phyloP scores from a whole-genome alignment of 2,329 filamentous ascomycete species.

The Colletotrichum godetiae region DNA sequence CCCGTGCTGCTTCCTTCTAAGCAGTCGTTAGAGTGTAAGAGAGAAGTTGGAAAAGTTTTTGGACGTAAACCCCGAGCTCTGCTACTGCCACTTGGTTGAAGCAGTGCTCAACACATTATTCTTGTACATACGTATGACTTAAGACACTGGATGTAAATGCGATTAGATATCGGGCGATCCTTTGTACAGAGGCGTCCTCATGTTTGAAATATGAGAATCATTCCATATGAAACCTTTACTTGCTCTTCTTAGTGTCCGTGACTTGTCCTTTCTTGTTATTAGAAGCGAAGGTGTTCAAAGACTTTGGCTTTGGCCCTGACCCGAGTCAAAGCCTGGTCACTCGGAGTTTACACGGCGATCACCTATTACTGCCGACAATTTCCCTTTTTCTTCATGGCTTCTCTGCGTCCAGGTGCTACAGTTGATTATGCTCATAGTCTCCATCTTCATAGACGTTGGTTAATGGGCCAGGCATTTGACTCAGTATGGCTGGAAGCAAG shows the following conservation, averaged over 20 bases:
- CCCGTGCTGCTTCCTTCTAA: not conserved
- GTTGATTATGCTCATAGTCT: no score
- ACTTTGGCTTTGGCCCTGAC: no score
- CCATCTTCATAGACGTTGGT: no score
- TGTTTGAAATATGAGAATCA: constrained; percentile 27
- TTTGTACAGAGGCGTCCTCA: constrained; percentile 20
- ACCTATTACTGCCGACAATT: rapidly evolving
- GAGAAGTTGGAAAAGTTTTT: not conserved
- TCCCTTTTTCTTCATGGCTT: no score
- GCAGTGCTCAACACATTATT: not conserved
- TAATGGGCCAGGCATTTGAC: no score
- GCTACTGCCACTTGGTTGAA: not conserved
- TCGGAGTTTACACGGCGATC: no score
- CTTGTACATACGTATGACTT: constrained; percentile 34
- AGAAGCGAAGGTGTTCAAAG: no score
- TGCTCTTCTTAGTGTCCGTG: not conserved
- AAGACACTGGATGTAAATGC: constrained; percentile 34
- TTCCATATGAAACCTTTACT: not conserved
- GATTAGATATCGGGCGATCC: constrained; percentile 15
- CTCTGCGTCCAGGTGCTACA: no score
- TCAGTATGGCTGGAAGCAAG: no score
- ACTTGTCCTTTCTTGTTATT: not conserved
- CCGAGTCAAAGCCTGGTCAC: no score
- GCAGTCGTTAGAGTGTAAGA: not conserved
- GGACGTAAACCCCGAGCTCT: not conserved